Conservation (phyloP, 2,329 filamentous ascomycete genomes). For the Venturia aucupariae region DNA sequence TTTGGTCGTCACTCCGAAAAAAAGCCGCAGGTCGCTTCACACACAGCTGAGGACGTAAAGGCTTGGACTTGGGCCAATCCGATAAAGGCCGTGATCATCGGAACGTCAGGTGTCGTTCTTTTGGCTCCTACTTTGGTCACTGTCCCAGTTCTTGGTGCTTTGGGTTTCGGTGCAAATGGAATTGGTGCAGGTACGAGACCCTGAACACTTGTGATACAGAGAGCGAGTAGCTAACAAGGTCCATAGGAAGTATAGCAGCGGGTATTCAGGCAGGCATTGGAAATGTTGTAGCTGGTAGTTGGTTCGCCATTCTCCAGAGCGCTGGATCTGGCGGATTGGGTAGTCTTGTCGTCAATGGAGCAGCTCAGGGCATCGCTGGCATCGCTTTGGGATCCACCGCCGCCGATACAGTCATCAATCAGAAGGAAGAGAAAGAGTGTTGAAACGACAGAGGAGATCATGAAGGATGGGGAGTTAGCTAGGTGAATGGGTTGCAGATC, state of each 20-base stretch:
- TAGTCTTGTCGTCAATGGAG: background rate
- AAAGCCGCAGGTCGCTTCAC: background rate
- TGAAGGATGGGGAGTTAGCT: no score
- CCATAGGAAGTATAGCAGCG: background rate
- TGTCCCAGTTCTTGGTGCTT: background rate
- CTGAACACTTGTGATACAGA: background rate
- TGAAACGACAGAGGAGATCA: no score
- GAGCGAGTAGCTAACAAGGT: background rate
- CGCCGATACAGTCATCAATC: background rate
- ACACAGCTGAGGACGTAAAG: background rate
- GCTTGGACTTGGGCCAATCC: background rate
- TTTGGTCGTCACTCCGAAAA: background rate
- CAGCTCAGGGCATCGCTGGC: background rate
- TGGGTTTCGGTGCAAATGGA: background rate
- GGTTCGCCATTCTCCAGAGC: constrained; percentile 1
- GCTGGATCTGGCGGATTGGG: constrained; percentile 4
- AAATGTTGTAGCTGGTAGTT: background rate
- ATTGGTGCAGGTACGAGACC: background rate
- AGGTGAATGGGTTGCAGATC: no score
- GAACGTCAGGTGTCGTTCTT: background rate
- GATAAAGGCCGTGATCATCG: background rate
- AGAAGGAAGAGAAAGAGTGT: background rate
- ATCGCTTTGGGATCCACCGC: background rate
- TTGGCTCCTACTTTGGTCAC: background rate
- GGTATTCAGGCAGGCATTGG: background rate